A percentile compares a stretch with the other conserved stretches of the same genome.
These are phyloP conservation scores for Xylaria sp. DNA, from an alignment of 2,329 filamentous ascomycete species.

Conservation along the genomic window DNA sequence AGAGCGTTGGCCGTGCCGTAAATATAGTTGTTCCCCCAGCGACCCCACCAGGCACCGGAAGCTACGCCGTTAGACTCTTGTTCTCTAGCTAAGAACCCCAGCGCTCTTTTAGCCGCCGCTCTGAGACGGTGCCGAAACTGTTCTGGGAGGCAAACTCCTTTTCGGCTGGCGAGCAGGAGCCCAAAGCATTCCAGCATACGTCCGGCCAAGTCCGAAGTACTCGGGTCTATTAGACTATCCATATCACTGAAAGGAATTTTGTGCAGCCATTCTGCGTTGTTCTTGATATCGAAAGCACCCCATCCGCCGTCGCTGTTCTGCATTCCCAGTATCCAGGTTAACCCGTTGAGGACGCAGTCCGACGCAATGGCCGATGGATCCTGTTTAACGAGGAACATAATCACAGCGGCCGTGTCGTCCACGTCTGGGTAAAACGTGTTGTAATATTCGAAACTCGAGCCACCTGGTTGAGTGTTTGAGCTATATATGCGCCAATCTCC, in stretches of 20 bases:
- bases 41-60: not conserved
- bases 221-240: not conserved
- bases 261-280: not conserved
- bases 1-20: not conserved
- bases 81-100: not conserved
- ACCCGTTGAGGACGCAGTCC: not conserved
- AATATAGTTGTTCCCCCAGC: not conserved
- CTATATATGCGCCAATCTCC: not conserved
- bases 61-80: not conserved
- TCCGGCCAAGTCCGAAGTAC: not conserved
- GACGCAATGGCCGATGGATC: not conserved
- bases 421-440: not conserved
- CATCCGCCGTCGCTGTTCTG: not conserved
- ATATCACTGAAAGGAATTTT: not conserved
- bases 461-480: not conserved
- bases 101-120: not conserved
- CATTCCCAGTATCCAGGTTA: not conserved
- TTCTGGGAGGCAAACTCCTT: not conserved
- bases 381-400: not conserved
- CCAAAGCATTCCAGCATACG: not conserved
- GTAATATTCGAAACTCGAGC: not conserved
- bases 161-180: not conserved
- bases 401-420: not conserved
- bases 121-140: not conserved
- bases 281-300: not conserved